Percentiles rank a stretch among this genome's conserved stretches.
Conservation (phyloP, 805 yeast genomes). For the Candida sanyiensis region DNA sequence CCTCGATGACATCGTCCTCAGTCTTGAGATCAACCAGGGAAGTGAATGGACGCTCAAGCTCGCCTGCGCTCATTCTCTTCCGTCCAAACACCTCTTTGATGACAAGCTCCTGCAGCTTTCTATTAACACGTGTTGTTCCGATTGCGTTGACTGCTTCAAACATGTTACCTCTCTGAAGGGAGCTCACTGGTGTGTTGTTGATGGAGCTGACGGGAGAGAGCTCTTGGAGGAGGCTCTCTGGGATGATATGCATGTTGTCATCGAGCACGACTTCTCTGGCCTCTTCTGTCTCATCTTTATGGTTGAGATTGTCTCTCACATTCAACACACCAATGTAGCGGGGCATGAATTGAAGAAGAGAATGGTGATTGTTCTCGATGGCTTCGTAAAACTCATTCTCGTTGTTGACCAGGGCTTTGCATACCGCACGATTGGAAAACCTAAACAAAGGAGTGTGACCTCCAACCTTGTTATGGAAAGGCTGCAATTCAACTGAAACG, state of each 20-base stretch:
- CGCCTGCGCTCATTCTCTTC: conserved; percentile 5
- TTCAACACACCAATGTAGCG: conserved; percentile 89
- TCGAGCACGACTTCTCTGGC: conserved; percentile 71
- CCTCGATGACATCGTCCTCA: conserved; percentile 4
- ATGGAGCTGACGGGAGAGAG: conserved; percentile 41
- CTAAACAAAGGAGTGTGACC: conserved; percentile 97
- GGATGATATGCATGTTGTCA: conserved; percentile 89
- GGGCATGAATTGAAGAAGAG: conserved; percentile 82
- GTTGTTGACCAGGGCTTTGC: conserved; percentile 85
- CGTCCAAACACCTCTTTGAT: conserved; percentile 66
- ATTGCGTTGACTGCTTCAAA: neutral
- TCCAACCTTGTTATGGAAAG: conserved; percentile 92
- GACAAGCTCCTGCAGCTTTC: conserved; percentile 65
- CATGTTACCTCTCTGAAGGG: conserved; percentile 7
- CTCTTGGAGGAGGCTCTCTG: conserved; percentile 67
- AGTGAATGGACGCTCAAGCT: conserved; percentile 2
- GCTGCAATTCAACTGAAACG: conserved; percentile 80
- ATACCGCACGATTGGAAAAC: conserved; percentile 86
- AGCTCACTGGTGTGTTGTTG: conserved; percentile 16
- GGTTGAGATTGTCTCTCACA: conserved; percentile 57
- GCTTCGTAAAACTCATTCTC: conserved; percentile 92
- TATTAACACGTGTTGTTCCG: conserved; percentile 59
- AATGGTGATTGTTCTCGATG: conserved; percentile 73
- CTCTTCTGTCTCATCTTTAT: neutral
- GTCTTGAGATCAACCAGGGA: conserved; percentile 3